phyloP scores from a whole-genome alignment of 208 protist species.

The Plasmodiophora brassicae region DNA sequence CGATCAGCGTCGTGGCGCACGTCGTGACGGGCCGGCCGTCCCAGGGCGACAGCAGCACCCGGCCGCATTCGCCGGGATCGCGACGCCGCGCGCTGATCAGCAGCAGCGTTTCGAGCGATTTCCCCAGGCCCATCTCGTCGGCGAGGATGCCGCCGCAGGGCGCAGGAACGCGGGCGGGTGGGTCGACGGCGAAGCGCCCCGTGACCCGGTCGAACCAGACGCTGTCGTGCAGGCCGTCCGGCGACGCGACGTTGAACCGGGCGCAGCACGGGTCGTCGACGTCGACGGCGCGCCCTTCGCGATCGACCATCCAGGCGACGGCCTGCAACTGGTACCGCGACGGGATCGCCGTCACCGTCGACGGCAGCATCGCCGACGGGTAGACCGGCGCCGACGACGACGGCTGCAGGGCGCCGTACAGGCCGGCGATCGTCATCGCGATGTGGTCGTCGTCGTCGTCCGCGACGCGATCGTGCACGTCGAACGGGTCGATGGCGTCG shows the following conservation, averaged over 20 bases:
- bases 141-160: constrained; percentile 34
- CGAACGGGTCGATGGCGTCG: not conserved
- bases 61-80: not conserved
- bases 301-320: not conserved
- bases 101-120: constrained; percentile 8
- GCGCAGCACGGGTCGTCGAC: not conserved
- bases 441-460: not conserved
- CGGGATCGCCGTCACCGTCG: not conserved
- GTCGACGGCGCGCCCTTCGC: not conserved
- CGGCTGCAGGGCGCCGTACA: constrained; percentile 1
- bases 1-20: constrained; percentile 27
- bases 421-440: not conserved
- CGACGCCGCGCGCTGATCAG: not conserved
- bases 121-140: constrained; percentile 33
- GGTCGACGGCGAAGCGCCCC: not conserved
- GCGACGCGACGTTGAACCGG: not conserved
- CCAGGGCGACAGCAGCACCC: not conserved
- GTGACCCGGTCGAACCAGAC: not conserved
- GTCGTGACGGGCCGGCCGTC: not conserved
- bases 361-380: not conserved
- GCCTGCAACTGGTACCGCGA: not conserved
- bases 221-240: not conserved
- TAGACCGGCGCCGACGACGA: not conserved
- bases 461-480: not conserved
- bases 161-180: not conserved